Evolutionary conservation across 2,329 filamentous ascomycete species (phyloP).

Genomic region (Trichoderma aggressivum): DNA sequence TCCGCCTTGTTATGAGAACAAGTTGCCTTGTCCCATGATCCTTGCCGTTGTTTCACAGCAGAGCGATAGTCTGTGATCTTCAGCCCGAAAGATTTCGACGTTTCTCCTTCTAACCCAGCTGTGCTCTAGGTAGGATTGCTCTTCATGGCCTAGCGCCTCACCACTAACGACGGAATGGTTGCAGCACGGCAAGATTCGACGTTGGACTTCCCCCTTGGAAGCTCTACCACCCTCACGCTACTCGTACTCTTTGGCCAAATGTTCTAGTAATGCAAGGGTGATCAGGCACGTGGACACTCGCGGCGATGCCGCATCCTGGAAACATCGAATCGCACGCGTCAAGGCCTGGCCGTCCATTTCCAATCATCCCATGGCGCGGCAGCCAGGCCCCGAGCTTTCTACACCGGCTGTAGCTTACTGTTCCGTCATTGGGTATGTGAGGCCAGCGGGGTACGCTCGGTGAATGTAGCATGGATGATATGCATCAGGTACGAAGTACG

Average conservation of each 20-base stretch:
- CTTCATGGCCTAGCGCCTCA: constrained; percentile 12
- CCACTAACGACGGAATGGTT: not conserved
- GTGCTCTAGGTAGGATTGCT: constrained; percentile 1
- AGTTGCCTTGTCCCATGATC: not conserved
- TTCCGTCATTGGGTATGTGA: constrained; percentile 10
- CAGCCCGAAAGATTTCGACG: not conserved
- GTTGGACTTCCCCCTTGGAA: not conserved
- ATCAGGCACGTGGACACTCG: constrained; percentile 17
- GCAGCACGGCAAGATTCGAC: constrained; percentile 1
- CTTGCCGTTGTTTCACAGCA: not conserved
- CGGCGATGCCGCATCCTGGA: constrained; percentile 3
- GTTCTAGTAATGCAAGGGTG: constrained; percentile 15
- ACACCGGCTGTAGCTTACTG: constrained; percentile 20
- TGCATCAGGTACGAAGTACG: constrained; percentile 16
- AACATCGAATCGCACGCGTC: constrained; percentile 6
- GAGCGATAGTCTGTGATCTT: not conserved
- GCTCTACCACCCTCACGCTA: not conserved
- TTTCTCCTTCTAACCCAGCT: not conserved
- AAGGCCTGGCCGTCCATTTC: not conserved
- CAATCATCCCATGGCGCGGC: constrained; percentile 7
- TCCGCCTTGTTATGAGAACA: constrained; percentile 3
- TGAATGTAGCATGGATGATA: constrained; percentile 17
- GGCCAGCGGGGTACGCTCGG: constrained; percentile 15
- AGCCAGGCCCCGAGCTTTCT: constrained; percentile 1
- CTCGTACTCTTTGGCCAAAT: not conserved